These are phyloP conservation scores for Quercus parvula DNA, from an alignment of 306 rosid genomes.

Conservation along the genomic window DNA sequence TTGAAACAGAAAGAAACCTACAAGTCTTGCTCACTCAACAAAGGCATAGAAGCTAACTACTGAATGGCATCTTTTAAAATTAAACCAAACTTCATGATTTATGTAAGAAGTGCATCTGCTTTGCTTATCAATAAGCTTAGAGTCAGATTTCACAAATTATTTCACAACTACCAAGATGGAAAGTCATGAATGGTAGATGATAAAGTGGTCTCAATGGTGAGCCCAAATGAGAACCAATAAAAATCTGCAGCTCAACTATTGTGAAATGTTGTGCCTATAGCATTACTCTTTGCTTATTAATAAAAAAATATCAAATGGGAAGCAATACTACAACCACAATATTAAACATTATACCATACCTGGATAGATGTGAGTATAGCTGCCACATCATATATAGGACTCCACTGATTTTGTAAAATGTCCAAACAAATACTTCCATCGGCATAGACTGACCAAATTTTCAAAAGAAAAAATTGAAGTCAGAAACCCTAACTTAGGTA, in stretches of 20 bases:
- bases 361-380: conserved; percentile 65
- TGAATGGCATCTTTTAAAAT: not conserved
- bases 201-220: too few species aligned
- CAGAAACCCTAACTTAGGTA: not conserved
- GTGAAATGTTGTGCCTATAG: too few species aligned
- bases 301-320: not conserved
- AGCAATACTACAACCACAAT: not conserved
- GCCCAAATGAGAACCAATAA: too few species aligned
- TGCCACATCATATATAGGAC: conserved; percentile 66
- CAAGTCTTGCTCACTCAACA: not conserved
- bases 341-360: conserved; percentile 24
- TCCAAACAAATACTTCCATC: conserved; percentile 67
- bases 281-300: not conserved
- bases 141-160: too few species aligned
- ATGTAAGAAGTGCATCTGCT: not conserved
- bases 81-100: not conserved
- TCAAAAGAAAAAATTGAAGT: conserved; percentile 6
- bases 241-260: too few species aligned
- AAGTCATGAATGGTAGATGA: too few species aligned
- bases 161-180: too few species aligned
- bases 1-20: not conserved
- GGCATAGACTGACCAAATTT: conserved; percentile 46
- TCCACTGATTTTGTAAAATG: conserved; percentile 63
- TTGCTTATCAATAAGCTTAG: not conserved
- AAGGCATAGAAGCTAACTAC: not conserved